Percentiles rank a stretch among this genome's conserved stretches.
phyloP scores from a whole-genome alignment of 2,329 filamentous ascomycete genomes.

The Rhynchosporium secalis region DNA sequence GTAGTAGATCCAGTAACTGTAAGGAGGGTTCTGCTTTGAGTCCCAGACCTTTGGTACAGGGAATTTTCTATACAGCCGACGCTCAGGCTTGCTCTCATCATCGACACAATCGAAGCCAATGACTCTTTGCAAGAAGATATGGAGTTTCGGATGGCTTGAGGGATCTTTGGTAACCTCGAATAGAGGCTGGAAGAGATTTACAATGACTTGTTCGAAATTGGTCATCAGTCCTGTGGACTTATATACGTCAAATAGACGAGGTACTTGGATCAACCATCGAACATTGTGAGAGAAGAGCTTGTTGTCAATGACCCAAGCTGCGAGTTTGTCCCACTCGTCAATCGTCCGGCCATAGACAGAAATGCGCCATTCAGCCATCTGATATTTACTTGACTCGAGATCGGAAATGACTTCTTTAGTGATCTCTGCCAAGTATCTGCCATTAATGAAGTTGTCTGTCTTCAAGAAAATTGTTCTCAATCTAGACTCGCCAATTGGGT shows the following conservation, averaged over 20 bases:
- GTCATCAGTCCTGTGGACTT: constrained; percentile 85
- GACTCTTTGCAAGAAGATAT: constrained; percentile 91
- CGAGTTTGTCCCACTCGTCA: constrained; percentile 96
- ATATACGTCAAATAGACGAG: constrained; percentile 93
- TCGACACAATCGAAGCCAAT: constrained; percentile 98
- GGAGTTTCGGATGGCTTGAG: constrained; percentile 82
- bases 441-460: constrained; percentile 96
- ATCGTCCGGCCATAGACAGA: constrained; percentile 92
- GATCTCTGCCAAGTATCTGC: constrained; percentile 93
- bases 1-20: constrained; percentile 99
- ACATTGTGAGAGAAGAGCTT: constrained; percentile 98
- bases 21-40: constrained; percentile 92
- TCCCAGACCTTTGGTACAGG: constrained; percentile 87
- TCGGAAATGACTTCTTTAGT: constrained; percentile 97
- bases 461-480: constrained; percentile 98
- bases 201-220: constrained; percentile 85
- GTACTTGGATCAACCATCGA: constrained; percentile 94
- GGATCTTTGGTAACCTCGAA: constrained; percentile 94
- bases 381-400: constrained; percentile 97
- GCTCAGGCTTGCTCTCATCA: constrained; percentile 95
- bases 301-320: constrained; percentile 96
- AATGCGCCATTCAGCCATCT: constrained; percentile 99
- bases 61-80: constrained; percentile 93
- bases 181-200: constrained; percentile 88
- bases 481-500: constrained; percentile 92